Evolutionary conservation across 305 asterid genomes (phyloP).

Genomic region (Rubia balearica): DNA sequence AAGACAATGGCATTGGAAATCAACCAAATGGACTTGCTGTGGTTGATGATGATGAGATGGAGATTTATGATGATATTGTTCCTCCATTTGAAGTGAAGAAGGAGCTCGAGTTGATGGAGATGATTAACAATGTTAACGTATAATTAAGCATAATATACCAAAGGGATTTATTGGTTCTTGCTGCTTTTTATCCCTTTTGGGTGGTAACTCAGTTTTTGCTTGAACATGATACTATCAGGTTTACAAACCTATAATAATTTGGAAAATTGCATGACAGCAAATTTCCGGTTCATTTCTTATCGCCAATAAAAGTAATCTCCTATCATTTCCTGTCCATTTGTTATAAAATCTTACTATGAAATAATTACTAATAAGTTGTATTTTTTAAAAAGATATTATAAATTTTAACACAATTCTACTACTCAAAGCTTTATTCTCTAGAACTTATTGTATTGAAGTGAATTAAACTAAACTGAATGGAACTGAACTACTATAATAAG

Average conservation of each 20-base stretch:
- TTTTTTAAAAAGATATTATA: too few species aligned
- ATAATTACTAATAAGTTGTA: too few species aligned
- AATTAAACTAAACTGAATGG: too few species aligned
- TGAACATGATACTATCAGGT: too few species aligned
- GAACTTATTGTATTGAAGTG: too few species aligned
- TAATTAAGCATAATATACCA: background rate
- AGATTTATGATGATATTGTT: conserved; percentile 22
- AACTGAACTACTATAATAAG: too few species aligned
- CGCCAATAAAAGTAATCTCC: background rate
- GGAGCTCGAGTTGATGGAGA: conserved; percentile 40
- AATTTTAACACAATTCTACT: too few species aligned
- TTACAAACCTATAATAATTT: background rate
- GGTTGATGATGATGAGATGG: background rate
- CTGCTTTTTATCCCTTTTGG: background rate
- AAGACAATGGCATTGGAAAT: conserved; percentile 22
- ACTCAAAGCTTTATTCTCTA: too few species aligned
- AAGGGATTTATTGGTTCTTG: background rate
- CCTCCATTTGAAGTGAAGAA: conserved; percentile 42
- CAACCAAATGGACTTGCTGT: background rate
- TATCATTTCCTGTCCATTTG: too few species aligned
- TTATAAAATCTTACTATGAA: too few species aligned
- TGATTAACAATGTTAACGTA: conserved; percentile 30
- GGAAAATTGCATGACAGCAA: background rate
- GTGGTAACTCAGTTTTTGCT: too few species aligned
- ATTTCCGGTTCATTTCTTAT: background rate